phyloP scores from a whole-genome alignment of 2,329 filamentous ascomycete genomes.

The Mariannaea elegans region DNA sequence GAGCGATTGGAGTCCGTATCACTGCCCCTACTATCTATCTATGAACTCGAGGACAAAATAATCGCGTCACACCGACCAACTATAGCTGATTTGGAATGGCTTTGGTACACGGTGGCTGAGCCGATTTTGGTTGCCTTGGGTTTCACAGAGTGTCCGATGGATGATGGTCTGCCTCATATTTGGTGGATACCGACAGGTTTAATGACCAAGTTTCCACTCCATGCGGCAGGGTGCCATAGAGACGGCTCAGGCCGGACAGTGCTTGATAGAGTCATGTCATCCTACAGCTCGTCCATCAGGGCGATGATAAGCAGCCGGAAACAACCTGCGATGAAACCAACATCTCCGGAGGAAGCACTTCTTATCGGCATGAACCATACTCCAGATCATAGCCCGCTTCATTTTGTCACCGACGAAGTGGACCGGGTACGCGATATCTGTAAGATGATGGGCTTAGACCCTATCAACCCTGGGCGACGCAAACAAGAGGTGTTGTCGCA shows the following conservation, averaged over 20 bases:
- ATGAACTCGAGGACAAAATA: neutral
- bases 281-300: conserved; percentile 47
- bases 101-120: conserved; percentile 40
- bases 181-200: conserved; percentile 48
- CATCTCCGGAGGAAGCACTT: neutral
- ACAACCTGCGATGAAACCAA: neutral
- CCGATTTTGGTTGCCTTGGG: conserved; percentile 42
- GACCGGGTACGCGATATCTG: conserved; percentile 18
- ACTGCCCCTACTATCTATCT: neutral
- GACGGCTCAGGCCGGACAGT: conserved; percentile 34
- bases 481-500: conserved; percentile 35
- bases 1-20: neutral
- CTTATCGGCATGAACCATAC: neutral
- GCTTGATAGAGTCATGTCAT: conserved; percentile 49
- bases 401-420: neutral
- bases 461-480: neutral
- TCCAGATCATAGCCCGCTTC: neutral
- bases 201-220: conserved; percentile 43
- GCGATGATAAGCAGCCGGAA: conserved; percentile 38
- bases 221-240: conserved; percentile 46
- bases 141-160: conserved; percentile 24
- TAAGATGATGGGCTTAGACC: neutral
- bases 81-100: conserved; percentile 41
- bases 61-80: neutral
- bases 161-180: conserved; percentile 38